A percentile compares a stretch with the other conserved stretches of the same genome.
Evolutionary conservation across 2,329 filamentous ascomycete genomes (phyloP).

Genomic region (Madurella mycetomatis): DNA sequence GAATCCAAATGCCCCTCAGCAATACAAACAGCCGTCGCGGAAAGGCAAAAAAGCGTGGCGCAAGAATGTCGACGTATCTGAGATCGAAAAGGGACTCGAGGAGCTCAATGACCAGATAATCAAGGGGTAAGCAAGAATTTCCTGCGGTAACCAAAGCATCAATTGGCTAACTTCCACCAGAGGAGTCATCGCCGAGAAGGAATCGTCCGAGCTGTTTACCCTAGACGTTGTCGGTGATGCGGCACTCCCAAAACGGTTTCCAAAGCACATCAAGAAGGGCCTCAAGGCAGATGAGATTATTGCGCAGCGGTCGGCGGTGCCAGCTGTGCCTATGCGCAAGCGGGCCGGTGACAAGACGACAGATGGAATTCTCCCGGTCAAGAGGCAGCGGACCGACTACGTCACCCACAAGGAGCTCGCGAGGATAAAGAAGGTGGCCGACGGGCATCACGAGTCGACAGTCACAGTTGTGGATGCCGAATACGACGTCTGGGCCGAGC

Average conservation of each 20-base stretch:
- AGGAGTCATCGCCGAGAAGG: constrained; percentile 79
- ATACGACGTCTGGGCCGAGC: constrained; percentile 72
- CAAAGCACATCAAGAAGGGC: constrained; percentile 60
- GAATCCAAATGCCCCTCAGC: constrained; percentile 62
- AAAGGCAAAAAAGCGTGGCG: constrained; percentile 99
- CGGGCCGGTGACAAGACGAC: constrained; percentile 64
- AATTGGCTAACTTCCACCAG: constrained; percentile 41
- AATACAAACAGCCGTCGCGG: constrained; percentile 82
- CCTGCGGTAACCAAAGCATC: too few species aligned
- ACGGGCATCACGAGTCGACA: constrained; percentile 58
- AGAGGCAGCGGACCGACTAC: constrained; percentile 73
- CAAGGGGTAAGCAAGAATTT: constrained; percentile 59
- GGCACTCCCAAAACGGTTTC: constrained; percentile 43
- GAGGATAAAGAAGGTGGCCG: constrained; percentile 72
- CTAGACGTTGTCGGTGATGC: constrained; percentile 72
- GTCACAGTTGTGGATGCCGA: constrained; percentile 56
- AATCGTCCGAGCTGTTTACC: constrained; percentile 78
- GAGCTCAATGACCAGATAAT: constrained; percentile 86
- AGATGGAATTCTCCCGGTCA: constrained; percentile 68
- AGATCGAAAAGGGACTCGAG: constrained; percentile 78
- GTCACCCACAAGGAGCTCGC: constrained; percentile 80
- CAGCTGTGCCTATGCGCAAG: constrained; percentile 75
- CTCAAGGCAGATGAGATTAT: constrained; percentile 93
- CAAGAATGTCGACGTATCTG: constrained; percentile 92
- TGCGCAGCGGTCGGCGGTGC: constrained; percentile 73